Conservation (phyloP, 1,284 basidiomycete species). For the Cutaneotrichosporon dermatis region DNA sequence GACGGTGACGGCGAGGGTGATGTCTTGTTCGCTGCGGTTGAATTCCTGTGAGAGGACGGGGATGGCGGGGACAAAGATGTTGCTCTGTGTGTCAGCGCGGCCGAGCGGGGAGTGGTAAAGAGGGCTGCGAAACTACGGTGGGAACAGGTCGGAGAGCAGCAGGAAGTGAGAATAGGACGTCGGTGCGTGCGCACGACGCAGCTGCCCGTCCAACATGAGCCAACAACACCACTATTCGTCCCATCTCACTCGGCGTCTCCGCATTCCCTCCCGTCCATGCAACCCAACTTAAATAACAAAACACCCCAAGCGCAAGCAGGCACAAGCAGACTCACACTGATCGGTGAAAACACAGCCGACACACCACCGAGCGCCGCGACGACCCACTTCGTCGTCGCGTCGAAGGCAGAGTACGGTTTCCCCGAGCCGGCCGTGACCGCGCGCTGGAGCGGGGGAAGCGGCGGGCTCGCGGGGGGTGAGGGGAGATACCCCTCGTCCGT, state of each 20-base stretch:
- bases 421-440: conserved; percentile 12
- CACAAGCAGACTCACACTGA: conserved; percentile 9
- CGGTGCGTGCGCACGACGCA: too few relatives aligned
- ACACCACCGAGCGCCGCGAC: conserved; percentile 31
- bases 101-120: neutral
- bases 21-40: conserved; percentile 30
- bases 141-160: neutral
- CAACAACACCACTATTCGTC: too few relatives aligned
- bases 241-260: too few relatives aligned
- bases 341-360: conserved; percentile 33
- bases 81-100: conserved; percentile 5
- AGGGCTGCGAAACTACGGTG: too few relatives aligned
- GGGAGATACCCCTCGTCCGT: neutral
- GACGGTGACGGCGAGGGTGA: conserved; percentile 45
- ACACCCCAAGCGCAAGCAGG: neutral
- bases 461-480: neutral
- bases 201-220: too few relatives aligned
- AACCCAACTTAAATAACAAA: too few relatives aligned
- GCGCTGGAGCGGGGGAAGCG: conserved; percentile 1
- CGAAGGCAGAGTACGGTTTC: conserved; percentile 38
- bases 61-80: conserved; percentile 20
- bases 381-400: conserved; percentile 29
- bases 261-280: too few relatives aligned
- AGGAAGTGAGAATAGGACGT: neutral
- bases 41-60: conserved; percentile 39